Conservation (phyloP, 306 rosid species). For the Prunus dulcis region DNA sequence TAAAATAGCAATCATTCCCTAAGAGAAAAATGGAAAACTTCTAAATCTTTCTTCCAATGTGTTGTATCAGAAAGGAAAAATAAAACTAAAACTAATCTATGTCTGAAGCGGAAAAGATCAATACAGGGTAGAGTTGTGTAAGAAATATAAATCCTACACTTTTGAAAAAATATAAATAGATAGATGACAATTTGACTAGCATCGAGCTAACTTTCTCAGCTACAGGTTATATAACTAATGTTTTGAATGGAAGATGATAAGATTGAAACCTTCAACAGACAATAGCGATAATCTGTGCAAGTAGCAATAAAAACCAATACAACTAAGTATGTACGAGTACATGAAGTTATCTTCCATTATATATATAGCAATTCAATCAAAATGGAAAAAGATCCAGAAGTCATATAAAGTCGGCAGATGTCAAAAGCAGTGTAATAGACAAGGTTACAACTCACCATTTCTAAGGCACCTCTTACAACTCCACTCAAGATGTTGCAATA, state of each 20-base stretch:
- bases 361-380: not conserved
- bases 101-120: no score
- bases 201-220: not conserved
- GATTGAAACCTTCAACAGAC: not conserved
- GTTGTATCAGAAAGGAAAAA: not conserved
- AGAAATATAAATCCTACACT: not conserved
- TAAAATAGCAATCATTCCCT: not conserved
- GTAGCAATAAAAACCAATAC: not conserved
- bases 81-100: not conserved
- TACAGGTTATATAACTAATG: not conserved
- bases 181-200: not conserved
- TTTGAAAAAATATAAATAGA: not conserved
- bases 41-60: not conserved
- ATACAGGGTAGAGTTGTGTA: not conserved
- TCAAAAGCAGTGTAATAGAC: not conserved
- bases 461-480: conserved; percentile 93
- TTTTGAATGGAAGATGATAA: not conserved
- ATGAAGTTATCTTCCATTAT: not conserved
- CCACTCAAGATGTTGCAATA: conserved; percentile 95
- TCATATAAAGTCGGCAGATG: not conserved
- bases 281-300: not conserved
- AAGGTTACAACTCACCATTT: conserved; percentile 65
- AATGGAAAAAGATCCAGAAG: not conserved
- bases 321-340: not conserved
- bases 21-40: not conserved